These are phyloP conservation scores for Rostrohypoxylon terebratum DNA, from an alignment of 495 filamentous ascomycete species.

Conservation along the genomic window DNA sequence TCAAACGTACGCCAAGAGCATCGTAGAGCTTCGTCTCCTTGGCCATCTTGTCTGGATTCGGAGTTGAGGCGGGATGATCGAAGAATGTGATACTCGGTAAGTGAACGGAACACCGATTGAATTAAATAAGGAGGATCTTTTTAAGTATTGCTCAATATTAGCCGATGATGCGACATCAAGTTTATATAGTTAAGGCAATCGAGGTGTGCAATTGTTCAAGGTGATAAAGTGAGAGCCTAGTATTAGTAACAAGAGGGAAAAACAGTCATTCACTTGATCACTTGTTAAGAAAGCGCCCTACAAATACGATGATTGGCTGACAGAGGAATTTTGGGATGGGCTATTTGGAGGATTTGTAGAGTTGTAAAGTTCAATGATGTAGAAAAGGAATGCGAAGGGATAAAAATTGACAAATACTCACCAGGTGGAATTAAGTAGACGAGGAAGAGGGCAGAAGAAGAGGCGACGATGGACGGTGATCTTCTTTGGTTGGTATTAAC, in stretches of 20 bases:
- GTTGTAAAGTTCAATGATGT: too few species aligned
- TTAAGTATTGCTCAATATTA: constrained; percentile 18
- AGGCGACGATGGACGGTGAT: constrained; percentile 22
- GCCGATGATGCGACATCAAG: constrained; percentile 10
- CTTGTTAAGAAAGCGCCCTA: constrained; percentile 34
- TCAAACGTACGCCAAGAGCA: constrained; percentile 77
- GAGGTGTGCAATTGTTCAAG: constrained; percentile 5
- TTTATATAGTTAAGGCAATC: background rate
- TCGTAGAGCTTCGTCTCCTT: constrained; percentile 93
- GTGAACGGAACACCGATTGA: background rate
- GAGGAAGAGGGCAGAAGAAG: constrained; percentile 14
- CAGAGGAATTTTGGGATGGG: constrained; percentile 5
- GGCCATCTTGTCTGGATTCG: constrained; percentile 74
- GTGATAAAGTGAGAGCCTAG: constrained; percentile 16
- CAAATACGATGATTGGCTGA: constrained; percentile 36
- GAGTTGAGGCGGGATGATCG: constrained; percentile 12
- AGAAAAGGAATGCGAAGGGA: constrained; percentile 8
- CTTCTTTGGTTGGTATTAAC: background rate
- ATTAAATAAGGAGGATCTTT: constrained; percentile 31
- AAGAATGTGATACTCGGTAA: constrained; percentile 10
- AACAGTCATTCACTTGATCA: constrained; percentile 14
- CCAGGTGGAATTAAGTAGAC: constrained; percentile 26
- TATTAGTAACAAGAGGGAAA: constrained; percentile 32
- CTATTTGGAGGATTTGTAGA: background rate
- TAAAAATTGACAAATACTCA: constrained; percentile 20